These are phyloP conservation scores for Coemansia reversa DNA, from an alignment of 192 early-diverging fungal species.

Conservation along the genomic window DNA sequence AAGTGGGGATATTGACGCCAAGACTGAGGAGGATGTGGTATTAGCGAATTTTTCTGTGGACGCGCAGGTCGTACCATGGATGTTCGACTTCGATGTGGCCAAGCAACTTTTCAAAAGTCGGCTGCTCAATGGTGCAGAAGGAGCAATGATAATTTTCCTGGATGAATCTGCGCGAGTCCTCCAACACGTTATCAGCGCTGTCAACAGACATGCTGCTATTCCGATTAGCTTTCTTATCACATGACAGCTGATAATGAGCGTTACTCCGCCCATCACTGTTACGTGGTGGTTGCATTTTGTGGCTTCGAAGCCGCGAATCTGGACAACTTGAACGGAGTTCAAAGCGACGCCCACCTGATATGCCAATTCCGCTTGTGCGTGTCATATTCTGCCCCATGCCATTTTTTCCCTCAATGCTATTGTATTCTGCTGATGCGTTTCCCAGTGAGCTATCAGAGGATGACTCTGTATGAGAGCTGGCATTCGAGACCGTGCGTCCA, in stretches of 20 bases:
- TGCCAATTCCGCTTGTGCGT: background rate
- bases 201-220: conserved; percentile 1
- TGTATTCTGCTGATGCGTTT: background rate
- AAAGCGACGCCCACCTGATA: background rate
- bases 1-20: background rate
- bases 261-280: background rate
- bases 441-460: conserved; percentile 5
- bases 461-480: conserved; percentile 11
- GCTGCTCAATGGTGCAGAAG: conserved; percentile 27
- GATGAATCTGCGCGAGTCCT: conserved; percentile 13
- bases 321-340: conserved; percentile 8
- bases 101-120: conserved; percentile 28
- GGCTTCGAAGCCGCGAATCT: conserved; percentile 4
- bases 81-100: conserved; percentile 26
- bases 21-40: too few species aligned
- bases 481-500: conserved; percentile 8
- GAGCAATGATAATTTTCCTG: conserved; percentile 49
- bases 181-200: conserved; percentile 5
- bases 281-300: conserved; percentile 7
- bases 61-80: conserved; percentile 42
- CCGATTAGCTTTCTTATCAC: background rate
- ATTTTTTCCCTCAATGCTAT: background rate
- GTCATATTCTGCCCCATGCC: background rate
- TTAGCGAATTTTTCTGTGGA: conserved; percentile 38
- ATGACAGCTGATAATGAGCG: background rate